These are phyloP conservation scores for Talaromyces piceae DNA, from an alignment of 2,329 filamentous ascomycete species.

Conservation along the genomic window DNA sequence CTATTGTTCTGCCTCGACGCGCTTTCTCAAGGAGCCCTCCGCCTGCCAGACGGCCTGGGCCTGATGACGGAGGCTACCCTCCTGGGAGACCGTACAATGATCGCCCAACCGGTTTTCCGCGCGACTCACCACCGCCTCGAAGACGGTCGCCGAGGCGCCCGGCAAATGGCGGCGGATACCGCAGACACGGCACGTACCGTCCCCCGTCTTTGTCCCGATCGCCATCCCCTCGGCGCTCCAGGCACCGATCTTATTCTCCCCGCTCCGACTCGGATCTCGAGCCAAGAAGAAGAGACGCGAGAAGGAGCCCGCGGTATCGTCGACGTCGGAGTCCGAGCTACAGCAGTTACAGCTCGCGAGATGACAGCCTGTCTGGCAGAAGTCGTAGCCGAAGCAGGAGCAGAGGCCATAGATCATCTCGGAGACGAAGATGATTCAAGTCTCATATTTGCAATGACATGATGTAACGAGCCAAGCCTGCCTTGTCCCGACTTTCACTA, in stretches of 20 bases:
- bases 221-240: slow-evolving; percentile 31
- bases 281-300: slow-evolving; percentile 28
- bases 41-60: slow-evolving; percentile 55
- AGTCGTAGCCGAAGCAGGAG: slow-evolving; percentile 40
- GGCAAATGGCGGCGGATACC: slow-evolving; percentile 32
- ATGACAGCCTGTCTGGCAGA: slow-evolving; percentile 48
- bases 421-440: slow-evolving; percentile 4
- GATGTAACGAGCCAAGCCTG: too few relatives aligned
- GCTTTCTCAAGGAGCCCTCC: slow-evolving; percentile 78
- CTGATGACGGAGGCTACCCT: slow-evolving; percentile 47
- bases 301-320: slow-evolving; percentile 30
- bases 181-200: slow-evolving; percentile 51
- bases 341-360: slow-evolving; percentile 54
- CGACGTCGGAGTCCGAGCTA: slow-evolving; percentile 56
- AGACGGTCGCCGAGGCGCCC: slow-evolving; percentile 34
- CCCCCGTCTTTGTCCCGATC: slow-evolving; percentile 51
- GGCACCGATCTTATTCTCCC: slow-evolving; percentile 31
- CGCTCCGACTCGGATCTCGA: slow-evolving; percentile 37
- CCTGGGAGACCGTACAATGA: slow-evolving; percentile 22
- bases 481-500: too few relatives aligned
- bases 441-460: neutral
- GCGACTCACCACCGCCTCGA: slow-evolving; percentile 18
- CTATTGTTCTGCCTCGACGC: slow-evolving; percentile 75
- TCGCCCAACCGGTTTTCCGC: slow-evolving; percentile 16
- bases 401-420: neutral